phyloP scores from a whole-genome alignment of 768 basidiomycete species.

The Xerocomellus dryophilus region DNA sequence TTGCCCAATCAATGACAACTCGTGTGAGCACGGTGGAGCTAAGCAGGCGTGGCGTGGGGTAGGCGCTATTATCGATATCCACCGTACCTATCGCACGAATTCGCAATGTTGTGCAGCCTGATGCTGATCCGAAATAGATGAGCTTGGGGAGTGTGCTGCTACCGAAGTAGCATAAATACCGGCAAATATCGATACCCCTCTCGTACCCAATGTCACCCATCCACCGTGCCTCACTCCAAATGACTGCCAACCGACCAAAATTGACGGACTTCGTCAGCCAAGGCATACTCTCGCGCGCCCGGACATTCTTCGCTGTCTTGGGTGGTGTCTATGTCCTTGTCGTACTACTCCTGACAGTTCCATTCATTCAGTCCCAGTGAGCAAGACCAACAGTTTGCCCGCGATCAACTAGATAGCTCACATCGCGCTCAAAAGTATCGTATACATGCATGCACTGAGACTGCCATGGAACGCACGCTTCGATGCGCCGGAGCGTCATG shows the following conservation, averaged over 20 bases:
- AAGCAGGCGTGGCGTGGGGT: no score
- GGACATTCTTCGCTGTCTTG: constrained; percentile 37
- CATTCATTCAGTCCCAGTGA: constrained; percentile 69
- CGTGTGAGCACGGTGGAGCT: constrained; percentile 16
- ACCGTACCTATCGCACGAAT: not conserved
- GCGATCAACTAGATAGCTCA: constrained; percentile 17
- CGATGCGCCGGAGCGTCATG: constrained; percentile 70
- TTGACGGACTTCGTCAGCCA: constrained; percentile 1
- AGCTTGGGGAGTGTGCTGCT: not conserved
- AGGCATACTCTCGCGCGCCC: constrained; percentile 27
- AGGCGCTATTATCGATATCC: not conserved
- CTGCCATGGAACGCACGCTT: constrained; percentile 64
- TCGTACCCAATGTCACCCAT: not conserved
- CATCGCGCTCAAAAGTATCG: constrained; percentile 35
- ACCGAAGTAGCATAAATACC: constrained; percentile 10
- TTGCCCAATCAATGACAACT: constrained; percentile 7
- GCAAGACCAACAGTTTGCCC: constrained; percentile 28
- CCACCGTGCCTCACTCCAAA: not conserved
- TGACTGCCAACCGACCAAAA: constrained; percentile 8
- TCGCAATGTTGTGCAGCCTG: not conserved
- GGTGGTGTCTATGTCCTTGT: constrained; percentile 53
- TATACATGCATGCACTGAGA: constrained; percentile 67
- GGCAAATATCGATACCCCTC: constrained; percentile 14
- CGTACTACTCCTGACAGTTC: constrained; percentile 54
- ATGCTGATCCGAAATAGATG: constrained; percentile 4